Percentiles rank a stretch among this genome's conserved stretches.
Evolutionary conservation across 208 protist species (phyloP).

Genomic region (Porcisia hertigi): DNA sequence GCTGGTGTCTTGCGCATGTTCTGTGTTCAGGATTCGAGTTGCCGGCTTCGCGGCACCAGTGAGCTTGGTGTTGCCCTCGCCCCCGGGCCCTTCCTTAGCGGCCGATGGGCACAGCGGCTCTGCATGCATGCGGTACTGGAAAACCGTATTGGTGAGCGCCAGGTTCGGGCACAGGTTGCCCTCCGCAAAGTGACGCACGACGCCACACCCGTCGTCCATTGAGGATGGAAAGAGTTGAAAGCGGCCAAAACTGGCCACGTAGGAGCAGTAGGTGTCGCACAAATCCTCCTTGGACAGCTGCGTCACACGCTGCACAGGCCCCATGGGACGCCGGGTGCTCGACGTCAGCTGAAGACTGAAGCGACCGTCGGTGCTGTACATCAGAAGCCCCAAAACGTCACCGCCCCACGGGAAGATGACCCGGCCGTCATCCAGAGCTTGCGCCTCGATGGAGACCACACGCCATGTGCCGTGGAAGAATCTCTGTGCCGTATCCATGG

Average conservation of each 20-base stretch:
- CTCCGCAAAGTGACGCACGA: conserved; percentile 26
- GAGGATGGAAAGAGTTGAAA: conserved; percentile 37
- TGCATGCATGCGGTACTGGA: conserved; percentile 30
- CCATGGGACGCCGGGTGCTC: conserved; percentile 24
- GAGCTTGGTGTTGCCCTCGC: neutral
- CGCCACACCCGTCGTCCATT: conserved; percentile 24
- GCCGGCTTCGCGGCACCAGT: neutral
- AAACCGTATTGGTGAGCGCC: conserved; percentile 17
- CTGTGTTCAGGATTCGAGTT: conserved; percentile 13
- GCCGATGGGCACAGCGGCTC: conserved; percentile 5
- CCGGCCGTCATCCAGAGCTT: conserved; percentile 52
- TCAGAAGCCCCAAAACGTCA: conserved; percentile 62
- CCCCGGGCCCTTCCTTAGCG: neutral
- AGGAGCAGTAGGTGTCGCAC: conserved; percentile 63
- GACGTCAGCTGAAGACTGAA: conserved; percentile 75
- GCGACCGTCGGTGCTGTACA: conserved; percentile 47
- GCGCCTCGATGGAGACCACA: conserved; percentile 60
- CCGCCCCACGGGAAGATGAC: conserved; percentile 86
- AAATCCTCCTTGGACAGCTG: conserved; percentile 55
- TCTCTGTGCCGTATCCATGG: conserved; percentile 12
- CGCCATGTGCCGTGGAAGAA: conserved; percentile 65
- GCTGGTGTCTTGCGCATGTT: conserved; percentile 4
- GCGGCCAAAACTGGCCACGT: conserved; percentile 64
- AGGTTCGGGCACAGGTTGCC: conserved; percentile 42
- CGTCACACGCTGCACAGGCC: conserved; percentile 22